These are phyloP conservation scores for Puccinia polysora DNA, from an alignment of 1,284 basidiomycete genomes.

Conservation along the genomic window DNA sequence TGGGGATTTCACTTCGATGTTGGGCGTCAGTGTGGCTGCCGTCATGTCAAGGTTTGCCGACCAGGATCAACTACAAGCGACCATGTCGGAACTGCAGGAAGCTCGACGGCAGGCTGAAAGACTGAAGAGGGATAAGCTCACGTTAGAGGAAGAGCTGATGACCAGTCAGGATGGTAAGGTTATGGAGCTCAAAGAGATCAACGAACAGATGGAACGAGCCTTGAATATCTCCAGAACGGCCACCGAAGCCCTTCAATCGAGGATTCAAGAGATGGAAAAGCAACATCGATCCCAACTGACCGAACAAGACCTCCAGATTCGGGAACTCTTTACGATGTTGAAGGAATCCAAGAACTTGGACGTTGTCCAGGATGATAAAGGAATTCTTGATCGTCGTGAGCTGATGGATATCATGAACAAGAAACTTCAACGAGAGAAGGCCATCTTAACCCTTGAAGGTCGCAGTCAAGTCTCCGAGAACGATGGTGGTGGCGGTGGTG, in stretches of 20 bases:
- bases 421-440: slow-evolving; percentile 52
- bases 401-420: slow-evolving; percentile 60
- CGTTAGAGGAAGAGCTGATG: slow-evolving; percentile 53
- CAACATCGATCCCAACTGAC: slow-evolving; percentile 81
- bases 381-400: slow-evolving; percentile 69
- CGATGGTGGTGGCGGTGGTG: not conserved
- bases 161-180: slow-evolving; percentile 38
- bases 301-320: slow-evolving; percentile 83
- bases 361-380: slow-evolving; percentile 65
- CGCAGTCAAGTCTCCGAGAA: slow-evolving; percentile 47
- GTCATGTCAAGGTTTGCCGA: slow-evolving; percentile 88
- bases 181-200: slow-evolving; percentile 64
- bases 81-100: slow-evolving; percentile 72
- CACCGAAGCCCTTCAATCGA: slow-evolving; percentile 58
- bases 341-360: slow-evolving; percentile 74
- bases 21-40: slow-evolving; percentile 83
- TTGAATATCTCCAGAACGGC: slow-evolving; percentile 72
- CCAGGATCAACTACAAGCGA: slow-evolving; percentile 72
- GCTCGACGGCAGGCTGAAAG: slow-evolving; percentile 64
- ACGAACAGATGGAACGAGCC: slow-evolving; percentile 72
- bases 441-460: slow-evolving; percentile 53
- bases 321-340: slow-evolving; percentile 88
- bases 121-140: slow-evolving; percentile 67
- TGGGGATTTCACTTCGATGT: slow-evolving; percentile 72
- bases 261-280: slow-evolving; percentile 72